These are phyloP conservation scores for Yamadazyma conglobata DNA, from an alignment of 1,139 yeast species.

Conservation along the genomic window DNA sequence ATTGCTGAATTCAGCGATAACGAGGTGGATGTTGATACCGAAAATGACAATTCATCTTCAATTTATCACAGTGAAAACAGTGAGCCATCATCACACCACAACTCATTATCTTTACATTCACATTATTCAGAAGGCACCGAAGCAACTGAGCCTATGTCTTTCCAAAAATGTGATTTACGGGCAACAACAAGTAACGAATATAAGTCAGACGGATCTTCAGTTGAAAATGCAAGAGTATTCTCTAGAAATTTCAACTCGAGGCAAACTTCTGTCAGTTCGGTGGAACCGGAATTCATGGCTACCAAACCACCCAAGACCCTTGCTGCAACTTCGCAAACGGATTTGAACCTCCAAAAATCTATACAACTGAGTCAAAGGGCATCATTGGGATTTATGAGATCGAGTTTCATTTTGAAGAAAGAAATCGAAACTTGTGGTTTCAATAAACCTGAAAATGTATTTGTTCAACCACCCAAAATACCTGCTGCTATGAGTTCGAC, in stretches of 20 bases:
- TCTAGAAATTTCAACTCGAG: conserved; percentile 14
- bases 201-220: conserved; percentile 8
- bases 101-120: conserved; percentile 42
- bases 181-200: conserved; percentile 14
- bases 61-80: conserved; percentile 32
- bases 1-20: conserved; percentile 36
- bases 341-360: conserved; percentile 12
- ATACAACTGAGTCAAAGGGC: conserved; percentile 24
- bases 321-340: conserved; percentile 5
- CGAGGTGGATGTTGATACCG: conserved; percentile 17
- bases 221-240: conserved; percentile 13
- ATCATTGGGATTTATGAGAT: conserved; percentile 40
- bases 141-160: conserved; percentile 17
- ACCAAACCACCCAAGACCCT: conserved; percentile 3
- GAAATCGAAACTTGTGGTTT: conserved; percentile 29
- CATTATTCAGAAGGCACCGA: conserved; percentile 28
- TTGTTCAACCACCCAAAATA: conserved; percentile 25
- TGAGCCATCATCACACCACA: conserved; percentile 33
- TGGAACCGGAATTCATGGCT: conserved; percentile 17
- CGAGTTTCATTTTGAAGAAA: conserved; percentile 36
- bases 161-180: conserved; percentile 14
- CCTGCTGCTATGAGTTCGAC: conserved; percentile 21
- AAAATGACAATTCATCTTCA: conserved; percentile 31
- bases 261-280: conserved; percentile 17
- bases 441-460: conserved; percentile 32